Evolutionary conservation across 441 rosid genomes (phyloP).

Genomic region (Breynia disticha): DNA sequence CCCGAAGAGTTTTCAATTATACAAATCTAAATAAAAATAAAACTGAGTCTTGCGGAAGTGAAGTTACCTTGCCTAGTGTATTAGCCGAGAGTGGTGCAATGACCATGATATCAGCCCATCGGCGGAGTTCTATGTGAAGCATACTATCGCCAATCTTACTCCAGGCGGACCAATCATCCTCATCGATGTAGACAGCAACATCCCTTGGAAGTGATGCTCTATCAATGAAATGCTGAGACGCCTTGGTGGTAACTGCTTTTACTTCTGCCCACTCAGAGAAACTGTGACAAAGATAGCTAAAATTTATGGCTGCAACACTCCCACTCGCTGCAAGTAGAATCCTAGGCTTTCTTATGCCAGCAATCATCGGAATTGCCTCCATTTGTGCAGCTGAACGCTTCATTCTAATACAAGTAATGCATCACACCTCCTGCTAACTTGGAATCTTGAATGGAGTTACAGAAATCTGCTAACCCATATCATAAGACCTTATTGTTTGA

Average conservation of each 20-base stretch:
- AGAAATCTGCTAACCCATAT: no score
- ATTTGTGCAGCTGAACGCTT: conserved; percentile 26
- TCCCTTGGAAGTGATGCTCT: conserved; percentile 55
- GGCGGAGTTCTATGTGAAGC: conserved; percentile 71
- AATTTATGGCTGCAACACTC: conserved; percentile 86
- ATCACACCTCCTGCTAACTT: no score
- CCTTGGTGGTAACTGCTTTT: conserved; percentile 61
- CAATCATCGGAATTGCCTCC: conserved; percentile 19
- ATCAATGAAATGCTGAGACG: conserved; percentile 67
- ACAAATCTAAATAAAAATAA: not conserved
- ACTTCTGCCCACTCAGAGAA: conserved; percentile 84
- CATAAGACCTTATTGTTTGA: no score
- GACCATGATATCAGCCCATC: conserved; percentile 87
- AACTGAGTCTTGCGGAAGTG: not conserved
- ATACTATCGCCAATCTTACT: conserved; percentile 62
- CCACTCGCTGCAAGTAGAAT: conserved; percentile 79
- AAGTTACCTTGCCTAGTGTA: conserved; percentile 71
- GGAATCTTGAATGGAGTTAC: no score
- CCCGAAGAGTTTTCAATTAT: not conserved
- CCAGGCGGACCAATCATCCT: conserved; percentile 80
- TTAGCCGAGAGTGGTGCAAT: conserved; percentile 79
- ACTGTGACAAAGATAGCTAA: conserved; percentile 67
- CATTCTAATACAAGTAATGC: not conserved
- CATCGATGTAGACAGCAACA: conserved; percentile 54
- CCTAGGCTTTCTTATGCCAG: conserved; percentile 36